Conservation (phyloP, 2,329 filamentous ascomycete genomes). For the Paecilomyces variotii region DNA sequence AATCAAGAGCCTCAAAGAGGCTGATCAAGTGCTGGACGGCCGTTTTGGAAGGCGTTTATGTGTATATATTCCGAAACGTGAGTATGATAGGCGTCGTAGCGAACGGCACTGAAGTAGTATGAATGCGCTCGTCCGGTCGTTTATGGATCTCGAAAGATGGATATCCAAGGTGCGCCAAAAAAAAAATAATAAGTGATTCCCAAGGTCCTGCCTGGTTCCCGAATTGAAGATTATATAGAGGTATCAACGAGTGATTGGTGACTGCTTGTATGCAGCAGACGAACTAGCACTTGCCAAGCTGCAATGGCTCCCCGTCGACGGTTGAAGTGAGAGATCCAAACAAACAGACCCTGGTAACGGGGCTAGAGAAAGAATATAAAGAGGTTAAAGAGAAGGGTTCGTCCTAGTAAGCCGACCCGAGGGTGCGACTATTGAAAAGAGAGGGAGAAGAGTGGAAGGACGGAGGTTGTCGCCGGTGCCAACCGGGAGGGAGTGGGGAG, state of each 20-base stretch:
- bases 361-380: neutral
- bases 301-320: neutral
- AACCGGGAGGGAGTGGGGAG: neutral
- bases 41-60: conserved; percentile 4
- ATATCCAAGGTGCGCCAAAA: neutral
- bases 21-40: conserved; percentile 12
- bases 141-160: neutral
- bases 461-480: neutral
- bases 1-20: conserved; percentile 14
- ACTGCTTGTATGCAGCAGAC: conserved; percentile 1
- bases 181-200: neutral
- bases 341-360: neutral
- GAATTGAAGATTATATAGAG: neutral
- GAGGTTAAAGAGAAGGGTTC: neutral
- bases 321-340: neutral
- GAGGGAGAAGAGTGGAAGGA: neutral
- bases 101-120: neutral
- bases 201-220: neutral
- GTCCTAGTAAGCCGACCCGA: neutral
- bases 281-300: conserved; percentile 4
- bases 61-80: neutral
- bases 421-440: neutral
- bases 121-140: neutral
- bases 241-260: neutral
- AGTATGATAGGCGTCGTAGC: conserved; percentile 4